phyloP scores from a whole-genome alignment of 768 basidiomycete species.

The Tylopilus rubrobrunneus region DNA sequence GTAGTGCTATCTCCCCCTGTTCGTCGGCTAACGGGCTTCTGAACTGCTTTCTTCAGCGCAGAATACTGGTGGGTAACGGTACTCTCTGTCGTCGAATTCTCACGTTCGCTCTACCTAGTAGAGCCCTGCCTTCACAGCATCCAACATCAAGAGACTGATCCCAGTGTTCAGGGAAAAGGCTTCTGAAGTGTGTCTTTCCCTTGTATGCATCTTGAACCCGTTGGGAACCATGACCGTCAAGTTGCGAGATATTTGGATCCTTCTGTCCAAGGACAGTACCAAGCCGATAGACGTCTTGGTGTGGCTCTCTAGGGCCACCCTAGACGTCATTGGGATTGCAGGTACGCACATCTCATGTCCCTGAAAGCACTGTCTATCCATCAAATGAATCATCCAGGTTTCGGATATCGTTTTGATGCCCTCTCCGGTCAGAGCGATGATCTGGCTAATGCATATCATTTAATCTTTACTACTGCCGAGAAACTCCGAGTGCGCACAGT shows the following conservation, averaged over 20 bases:
- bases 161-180: conserved; percentile 63
- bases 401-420: conserved; percentile 51
- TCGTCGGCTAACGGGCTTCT: neutral
- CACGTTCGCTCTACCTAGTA: conserved; percentile 14
- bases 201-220: neutral
- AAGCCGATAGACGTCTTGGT: conserved; percentile 51
- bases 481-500: conserved; percentile 51
- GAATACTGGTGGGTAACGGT: conserved; percentile 43
- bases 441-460: conserved; percentile 50
- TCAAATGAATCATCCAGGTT: conserved; percentile 37
- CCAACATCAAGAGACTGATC: conserved; percentile 45
- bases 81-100: neutral
- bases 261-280: conserved; percentile 19
- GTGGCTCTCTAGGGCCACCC: conserved; percentile 64
- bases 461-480: conserved; percentile 51
- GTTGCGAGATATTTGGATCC: conserved; percentile 46
- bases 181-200: conserved; percentile 37
- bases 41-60: conserved; percentile 35
- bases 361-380: neutral
- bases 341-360: conserved; percentile 31
- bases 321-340: conserved; percentile 76
- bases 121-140: conserved; percentile 50
- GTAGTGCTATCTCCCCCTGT: conserved; percentile 15
- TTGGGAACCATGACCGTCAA: conserved; percentile 14
- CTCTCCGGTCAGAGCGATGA: conserved; percentile 46